Conservation (phyloP, 805 yeast genomes). For the Yamadazyma laniorum region DNA sequence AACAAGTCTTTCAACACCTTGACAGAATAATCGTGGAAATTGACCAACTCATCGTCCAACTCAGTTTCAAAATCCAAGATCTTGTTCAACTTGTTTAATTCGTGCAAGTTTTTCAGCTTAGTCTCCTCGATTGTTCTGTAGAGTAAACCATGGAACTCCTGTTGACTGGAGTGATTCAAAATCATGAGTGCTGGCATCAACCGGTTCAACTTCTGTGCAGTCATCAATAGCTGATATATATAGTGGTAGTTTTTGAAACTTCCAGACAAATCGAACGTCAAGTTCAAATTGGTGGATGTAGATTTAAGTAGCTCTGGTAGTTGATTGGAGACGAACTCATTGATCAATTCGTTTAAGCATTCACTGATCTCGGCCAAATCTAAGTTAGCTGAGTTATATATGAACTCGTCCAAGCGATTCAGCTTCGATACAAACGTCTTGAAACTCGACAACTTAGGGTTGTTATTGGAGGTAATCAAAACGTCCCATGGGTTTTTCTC, state of each 20-base stretch:
- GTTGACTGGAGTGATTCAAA: slow-evolving; percentile 51
- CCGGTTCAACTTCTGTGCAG: slow-evolving; percentile 59
- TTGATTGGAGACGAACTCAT: slow-evolving; percentile 26
- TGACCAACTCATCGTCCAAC: slow-evolving; percentile 20
- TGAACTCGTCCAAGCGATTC: slow-evolving; percentile 50
- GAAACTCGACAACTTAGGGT: slow-evolving; percentile 38
- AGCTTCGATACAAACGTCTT: slow-evolving; percentile 31
- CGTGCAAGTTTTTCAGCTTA: slow-evolving; percentile 50
- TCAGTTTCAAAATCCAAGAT: slow-evolving; percentile 28
- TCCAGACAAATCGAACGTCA: slow-evolving; percentile 24
- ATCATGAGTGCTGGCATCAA: slow-evolving; percentile 57
- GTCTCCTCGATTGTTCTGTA: slow-evolving; percentile 64
- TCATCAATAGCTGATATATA: slow-evolving; percentile 50
- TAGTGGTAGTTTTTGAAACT: slow-evolving; percentile 30
- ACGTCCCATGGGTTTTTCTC: slow-evolving; percentile 21
- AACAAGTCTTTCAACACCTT: slow-evolving; percentile 67
- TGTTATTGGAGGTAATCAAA: slow-evolving; percentile 18
- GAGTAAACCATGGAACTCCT: slow-evolving; percentile 64
- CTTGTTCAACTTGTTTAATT: slow-evolving; percentile 28
- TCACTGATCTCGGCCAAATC: slow-evolving; percentile 53
- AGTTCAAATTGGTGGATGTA: slow-evolving; percentile 13
- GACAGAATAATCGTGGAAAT: slow-evolving; percentile 48
- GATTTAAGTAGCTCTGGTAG: slow-evolving; percentile 24
- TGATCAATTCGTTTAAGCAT: slow-evolving; percentile 29
- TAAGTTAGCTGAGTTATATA: slow-evolving; percentile 55